Evolutionary conservation across 305 asterid genomes (phyloP), one percentile per base, ranked within the genome.

Genomic region (Petunia hybrid): DNA sequence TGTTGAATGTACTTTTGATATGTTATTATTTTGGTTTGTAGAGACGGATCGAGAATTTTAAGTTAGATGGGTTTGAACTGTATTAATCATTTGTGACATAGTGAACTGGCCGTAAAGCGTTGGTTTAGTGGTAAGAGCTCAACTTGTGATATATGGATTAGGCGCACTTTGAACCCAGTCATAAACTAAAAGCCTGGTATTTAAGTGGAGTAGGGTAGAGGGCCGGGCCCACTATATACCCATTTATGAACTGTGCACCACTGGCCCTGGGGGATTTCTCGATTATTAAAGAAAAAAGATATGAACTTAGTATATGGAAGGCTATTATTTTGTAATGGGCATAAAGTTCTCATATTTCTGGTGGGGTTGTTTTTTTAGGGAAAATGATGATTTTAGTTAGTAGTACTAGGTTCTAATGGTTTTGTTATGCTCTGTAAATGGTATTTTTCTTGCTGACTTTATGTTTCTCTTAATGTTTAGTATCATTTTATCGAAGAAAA

Each of bases 341-440:
- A 31, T 46, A 46, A 46, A 45, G 22, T 5, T 46, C 46, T 70
- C n/a, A 1, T 40, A 39, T 68, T 16, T 68, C 14, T 68, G 2
- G 39, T 68, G 76, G 8, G 13, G 39, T 42, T 41, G 7, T 36
- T 0, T 69, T 69, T 67, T n/a, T 68, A 16, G 76, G 53, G 76
- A 41, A n/a, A 43, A 42, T 14, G 43, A 43, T 56, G 40, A 69
- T 69, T 70, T 68, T 46, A 10, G 2, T 45, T 69, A 22, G 31
- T 70, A 70, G n/a, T 31, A 31, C 31, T 45, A 71, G 61, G 46
- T 71, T 71, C 3, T 71, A 16, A 13, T 71, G 39, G 41, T 67
- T 66, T 42, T 42, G 42, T 53, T 53, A 10, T 22, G 55, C 38
- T 67, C 22, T 67, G 36, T n/a, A n/a, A 67, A 42, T 67, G 41